Base-by-base conservation (phyloP, 208 protist species). In the Leishmania turanica region DNA sequence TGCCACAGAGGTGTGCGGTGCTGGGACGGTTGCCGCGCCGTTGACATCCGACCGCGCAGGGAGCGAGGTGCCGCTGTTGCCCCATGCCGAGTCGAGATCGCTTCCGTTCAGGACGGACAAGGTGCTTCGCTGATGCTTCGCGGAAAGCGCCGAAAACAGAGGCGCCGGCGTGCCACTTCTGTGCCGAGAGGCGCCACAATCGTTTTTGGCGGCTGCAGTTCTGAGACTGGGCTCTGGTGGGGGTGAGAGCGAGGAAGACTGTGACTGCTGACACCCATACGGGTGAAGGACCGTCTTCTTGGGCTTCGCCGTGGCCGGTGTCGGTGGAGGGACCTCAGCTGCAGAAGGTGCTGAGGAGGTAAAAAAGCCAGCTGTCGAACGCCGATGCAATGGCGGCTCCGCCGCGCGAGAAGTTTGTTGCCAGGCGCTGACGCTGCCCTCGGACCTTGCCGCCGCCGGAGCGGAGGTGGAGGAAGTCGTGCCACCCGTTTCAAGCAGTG, bases 51-150 rank as follows among this genome's bases (percentile, higher is more conserved):
- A 40, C 13, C 45, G 70, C 45, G 69, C 68, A 24, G 42, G 53
- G 31, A 27, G 65, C 31, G 65, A 45, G n/a, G 19, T 47, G 66
- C 17, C 54, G 6, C 54, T 77, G 40, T 49, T 51, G 6, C 68
- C 82, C 76, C 82, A 79, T 11, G 73, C 62, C 8, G 82, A 81
- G 69, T 81, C 49, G n/a, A 65, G 82, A 49, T 47, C 31, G 40
- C 77, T 75, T 71, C 77, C 79, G 62, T 81, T 74, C 31, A 79
- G 71, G 7, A 51, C 62, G 37, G 65, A 17, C 0, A 77, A 81
- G 27, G 64, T 11, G 42, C 3, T 24, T 31, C 19, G 75, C 40
- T 31, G 54, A 31, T 78, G 75, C 24, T 42, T 53, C 7, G 76
- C 69, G 65, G 66, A 72, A 49, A 77, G 27, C 24, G 75, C 47